Percentiles rank a stretch among this genome's conserved stretches.
These are phyloP conservation scores for Xylariales sp. DNA, from an alignment of 2,329 filamentous ascomycete species.

Conservation along the genomic window DNA sequence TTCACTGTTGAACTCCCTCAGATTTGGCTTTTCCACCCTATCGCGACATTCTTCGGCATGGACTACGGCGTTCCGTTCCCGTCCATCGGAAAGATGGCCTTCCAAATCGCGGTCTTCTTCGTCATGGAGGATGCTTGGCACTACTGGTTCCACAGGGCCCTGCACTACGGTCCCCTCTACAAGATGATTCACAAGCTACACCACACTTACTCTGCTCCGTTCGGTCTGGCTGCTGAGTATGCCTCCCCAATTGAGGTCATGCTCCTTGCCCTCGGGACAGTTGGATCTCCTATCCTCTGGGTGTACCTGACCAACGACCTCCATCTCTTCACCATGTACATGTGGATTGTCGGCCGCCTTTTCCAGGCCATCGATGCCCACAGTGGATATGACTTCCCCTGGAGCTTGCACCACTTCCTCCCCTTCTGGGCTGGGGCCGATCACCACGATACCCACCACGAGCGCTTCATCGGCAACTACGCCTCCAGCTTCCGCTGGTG, in stretches of 20 bases:
- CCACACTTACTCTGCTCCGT: constrained; percentile 97
- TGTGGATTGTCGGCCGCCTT: constrained; percentile 88
- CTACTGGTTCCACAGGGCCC: constrained; percentile 89
- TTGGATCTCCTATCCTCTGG: constrained; percentile 79
- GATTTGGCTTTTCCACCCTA: constrained; percentile 98
- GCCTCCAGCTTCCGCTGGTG: constrained; percentile 98
- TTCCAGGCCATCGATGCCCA: constrained; percentile 98
- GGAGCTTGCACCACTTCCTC: constrained; percentile 90
- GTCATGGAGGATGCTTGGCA: constrained; percentile 96
- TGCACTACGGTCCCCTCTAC: constrained; percentile 95
- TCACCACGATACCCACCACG: constrained; percentile 95
- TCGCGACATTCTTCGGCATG: constrained; percentile 90
- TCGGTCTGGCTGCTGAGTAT: constrained; percentile 94
- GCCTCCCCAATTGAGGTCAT: constrained; percentile 96
- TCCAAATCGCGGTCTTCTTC: constrained; percentile 92
- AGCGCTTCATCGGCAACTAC: constrained; percentile 98
- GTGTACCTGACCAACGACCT: constrained; percentile 79
- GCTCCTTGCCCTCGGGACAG: constrained; percentile 83
- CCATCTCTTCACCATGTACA: constrained; percentile 96
- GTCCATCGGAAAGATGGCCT: constrained; percentile 75
- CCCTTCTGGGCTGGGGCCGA: constrained; percentile 97
- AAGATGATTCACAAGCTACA: constrained; percentile 98
- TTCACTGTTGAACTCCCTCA: constrained; percentile 98
- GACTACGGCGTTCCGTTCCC: constrained; percentile 88
- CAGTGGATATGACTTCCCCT: constrained; percentile 97